Conservation (phyloP, 441 rosid genomes). For the Pelargonium hybrid region DNA sequence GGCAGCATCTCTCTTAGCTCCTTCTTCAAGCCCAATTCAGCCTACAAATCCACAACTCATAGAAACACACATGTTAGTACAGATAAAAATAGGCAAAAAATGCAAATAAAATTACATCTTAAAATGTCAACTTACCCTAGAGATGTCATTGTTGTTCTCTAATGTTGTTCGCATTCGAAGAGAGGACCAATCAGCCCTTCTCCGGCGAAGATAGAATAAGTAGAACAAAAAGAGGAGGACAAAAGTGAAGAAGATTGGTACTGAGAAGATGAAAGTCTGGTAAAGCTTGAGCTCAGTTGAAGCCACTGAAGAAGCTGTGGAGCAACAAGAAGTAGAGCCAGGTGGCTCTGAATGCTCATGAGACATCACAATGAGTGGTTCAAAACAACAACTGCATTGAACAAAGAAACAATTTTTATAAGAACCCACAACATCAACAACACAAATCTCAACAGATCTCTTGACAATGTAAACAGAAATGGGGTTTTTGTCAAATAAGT, state of each 20-base stretch:
- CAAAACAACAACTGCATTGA: neutral
- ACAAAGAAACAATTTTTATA: neutral
- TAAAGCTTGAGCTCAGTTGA: conserved; percentile 56
- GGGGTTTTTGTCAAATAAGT: no score
- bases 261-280: conserved; percentile 67
- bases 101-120: no score
- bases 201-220: conserved; percentile 64
- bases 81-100: no score
- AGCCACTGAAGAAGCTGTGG: conserved; percentile 10
- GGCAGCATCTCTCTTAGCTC: conserved; percentile 90
- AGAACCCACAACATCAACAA: neutral
- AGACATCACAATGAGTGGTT: conserved; percentile 29
- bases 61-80: neutral
- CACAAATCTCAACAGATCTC: neutral
- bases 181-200: conserved; percentile 54
- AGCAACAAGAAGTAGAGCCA: neutral
- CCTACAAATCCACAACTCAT: conserved; percentile 27
- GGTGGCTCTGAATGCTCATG: conserved; percentile 19
- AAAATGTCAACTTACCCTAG: conserved; percentile 23
- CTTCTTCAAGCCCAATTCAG: conserved; percentile 64
- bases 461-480: no score
- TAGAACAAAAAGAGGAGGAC: conserved; percentile 58
- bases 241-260: conserved; percentile 33
- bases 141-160: conserved; percentile 19
- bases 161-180: conserved; percentile 44